A percentile compares a stretch with the other conserved stretches of the same genome.
Conservation (phyloP, 257 asterid genomes). For the Coffea canephora region DNA sequence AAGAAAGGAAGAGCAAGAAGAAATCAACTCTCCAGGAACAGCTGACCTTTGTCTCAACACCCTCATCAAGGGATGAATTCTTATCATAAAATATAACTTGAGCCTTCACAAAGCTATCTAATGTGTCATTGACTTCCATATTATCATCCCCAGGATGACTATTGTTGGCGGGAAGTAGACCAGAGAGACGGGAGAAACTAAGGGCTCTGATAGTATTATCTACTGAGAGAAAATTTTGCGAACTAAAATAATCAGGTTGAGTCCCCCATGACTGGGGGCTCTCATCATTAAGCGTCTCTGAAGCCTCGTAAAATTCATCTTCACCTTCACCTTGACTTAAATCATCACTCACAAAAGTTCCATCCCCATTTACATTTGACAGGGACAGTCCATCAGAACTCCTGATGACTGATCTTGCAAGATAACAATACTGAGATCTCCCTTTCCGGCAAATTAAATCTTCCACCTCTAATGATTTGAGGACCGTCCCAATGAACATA, state of each 20-base stretch:
- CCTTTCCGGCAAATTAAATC: slow-evolving; percentile 61
- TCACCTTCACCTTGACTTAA: slow-evolving; percentile 66
- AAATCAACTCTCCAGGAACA: slow-evolving; percentile 15
- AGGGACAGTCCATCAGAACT: slow-evolving; percentile 55
- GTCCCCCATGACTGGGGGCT: slow-evolving; percentile 46
- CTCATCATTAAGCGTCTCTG: slow-evolving; percentile 76
- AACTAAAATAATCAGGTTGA: slow-evolving; percentile 27
- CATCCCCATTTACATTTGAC: slow-evolving; percentile 34
- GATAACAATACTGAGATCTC: slow-evolving; percentile 48
- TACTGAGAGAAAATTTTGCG: slow-evolving; percentile 22
- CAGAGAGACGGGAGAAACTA: slow-evolving; percentile 67
- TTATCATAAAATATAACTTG: slow-evolving; percentile 73
- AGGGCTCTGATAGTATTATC: slow-evolving; percentile 51
- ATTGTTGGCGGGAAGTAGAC: slow-evolving; percentile 60
- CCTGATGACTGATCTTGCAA: slow-evolving; percentile 83
- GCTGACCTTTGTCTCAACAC: slow-evolving; percentile 73
- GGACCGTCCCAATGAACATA: slow-evolving; percentile 83
- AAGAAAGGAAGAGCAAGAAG: not conserved
- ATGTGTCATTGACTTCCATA: slow-evolving; percentile 44
- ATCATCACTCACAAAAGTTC: slow-evolving; percentile 33
- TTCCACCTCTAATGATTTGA: slow-evolving; percentile 85
- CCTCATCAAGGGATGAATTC: slow-evolving; percentile 63
- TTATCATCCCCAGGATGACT: slow-evolving; percentile 47
- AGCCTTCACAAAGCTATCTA: slow-evolving; percentile 91
- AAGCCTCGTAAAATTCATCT: slow-evolving; percentile 87